These are phyloP conservation scores for Pleomassaria siparia DNA, from an alignment of 2,329 filamentous ascomycete genomes.

Conservation along the genomic window DNA sequence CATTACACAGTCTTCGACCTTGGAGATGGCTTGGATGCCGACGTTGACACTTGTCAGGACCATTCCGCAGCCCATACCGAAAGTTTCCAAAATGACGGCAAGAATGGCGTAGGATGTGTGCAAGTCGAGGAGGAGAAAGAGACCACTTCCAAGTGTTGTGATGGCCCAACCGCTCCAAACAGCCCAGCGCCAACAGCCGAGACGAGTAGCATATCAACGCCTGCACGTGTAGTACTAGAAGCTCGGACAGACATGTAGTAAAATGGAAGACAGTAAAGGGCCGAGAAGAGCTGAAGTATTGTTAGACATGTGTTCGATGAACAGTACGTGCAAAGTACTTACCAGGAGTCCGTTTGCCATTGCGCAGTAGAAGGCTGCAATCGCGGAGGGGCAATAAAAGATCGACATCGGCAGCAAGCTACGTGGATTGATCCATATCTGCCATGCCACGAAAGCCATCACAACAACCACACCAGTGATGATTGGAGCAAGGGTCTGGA, in stretches of 20 bases:
- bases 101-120: constrained; percentile 39
- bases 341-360: too few relatives aligned
- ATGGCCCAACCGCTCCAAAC: constrained; percentile 48
- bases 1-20: constrained; percentile 32
- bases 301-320: too few relatives aligned
- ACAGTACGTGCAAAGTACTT: too few relatives aligned
- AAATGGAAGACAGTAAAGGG: too few relatives aligned
- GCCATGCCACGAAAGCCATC: constrained; percentile 38
- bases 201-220: constrained; percentile 15
- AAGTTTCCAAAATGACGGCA: constrained; percentile 40
- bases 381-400: too few relatives aligned
- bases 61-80: constrained; percentile 48
- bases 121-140: constrained; percentile 41
- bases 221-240: too few relatives aligned
- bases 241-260: too few relatives aligned
- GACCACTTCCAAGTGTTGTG: constrained; percentile 39
- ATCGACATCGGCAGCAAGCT: too few relatives aligned
- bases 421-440: too few relatives aligned
- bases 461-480: constrained; percentile 36
- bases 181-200: constrained; percentile 43
- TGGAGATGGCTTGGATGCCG: constrained; percentile 42
- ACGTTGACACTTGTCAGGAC: constrained; percentile 46
- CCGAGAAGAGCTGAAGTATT: too few relatives aligned
- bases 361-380: too few relatives aligned
- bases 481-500: constrained; percentile 45